Evolutionary conservation across 2,329 filamentous ascomycete genomes (phyloP).

Genomic region (Calonectria pseudoreteaudii): DNA sequence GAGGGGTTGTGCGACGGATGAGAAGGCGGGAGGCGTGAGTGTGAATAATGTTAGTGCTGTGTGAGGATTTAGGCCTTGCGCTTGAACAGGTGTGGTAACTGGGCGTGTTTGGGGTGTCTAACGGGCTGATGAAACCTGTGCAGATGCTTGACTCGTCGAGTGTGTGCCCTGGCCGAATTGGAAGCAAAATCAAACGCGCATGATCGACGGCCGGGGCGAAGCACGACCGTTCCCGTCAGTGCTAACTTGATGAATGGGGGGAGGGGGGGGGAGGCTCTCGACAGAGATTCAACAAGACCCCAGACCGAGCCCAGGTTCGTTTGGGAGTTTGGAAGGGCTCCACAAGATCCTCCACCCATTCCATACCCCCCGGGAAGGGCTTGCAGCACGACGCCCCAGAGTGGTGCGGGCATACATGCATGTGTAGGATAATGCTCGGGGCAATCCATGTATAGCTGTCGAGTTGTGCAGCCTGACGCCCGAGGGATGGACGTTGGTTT

Average conservation of each 20-base stretch:
- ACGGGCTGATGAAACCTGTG: constrained; percentile 7
- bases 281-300: constrained; percentile 20
- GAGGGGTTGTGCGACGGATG: constrained; percentile 37
- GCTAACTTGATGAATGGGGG: constrained; percentile 1
- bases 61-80: not conserved
- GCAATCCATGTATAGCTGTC: not conserved
- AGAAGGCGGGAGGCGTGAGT: constrained; percentile 30
- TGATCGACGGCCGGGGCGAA: constrained; percentile 25
- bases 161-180: constrained; percentile 2
- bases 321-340: constrained; percentile 26
- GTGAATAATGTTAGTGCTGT: constrained; percentile 17
- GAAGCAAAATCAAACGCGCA: constrained; percentile 9
- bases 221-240: constrained; percentile 20
- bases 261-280: constrained; percentile 6
- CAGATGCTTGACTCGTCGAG: not conserved
- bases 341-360: constrained; percentile 38
- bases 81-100: not conserved
- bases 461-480: not conserved
- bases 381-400: constrained; percentile 34
- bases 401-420: constrained; percentile 4
- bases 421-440: constrained; percentile 5
- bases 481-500: not conserved
- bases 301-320: constrained; percentile 23
- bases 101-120: constrained; percentile 6
- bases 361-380: constrained; percentile 40